phyloP scores from a whole-genome alignment of 306 rosid species.

The Trichosanthes cucumerina region DNA sequence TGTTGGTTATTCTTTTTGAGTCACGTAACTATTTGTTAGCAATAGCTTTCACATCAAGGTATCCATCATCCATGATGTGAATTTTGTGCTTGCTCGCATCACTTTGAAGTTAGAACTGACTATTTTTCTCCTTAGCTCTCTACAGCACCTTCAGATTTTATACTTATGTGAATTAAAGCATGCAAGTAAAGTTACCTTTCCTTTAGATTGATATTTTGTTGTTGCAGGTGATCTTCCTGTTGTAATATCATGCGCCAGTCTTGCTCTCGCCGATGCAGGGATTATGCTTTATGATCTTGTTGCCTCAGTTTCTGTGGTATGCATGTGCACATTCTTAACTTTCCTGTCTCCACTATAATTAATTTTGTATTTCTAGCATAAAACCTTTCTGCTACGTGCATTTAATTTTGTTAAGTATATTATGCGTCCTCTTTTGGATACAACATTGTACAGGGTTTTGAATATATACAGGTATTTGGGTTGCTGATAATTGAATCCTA shows the following conservation, averaged over 20 bases:
- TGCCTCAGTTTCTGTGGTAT: conserved; percentile 93
- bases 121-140: neutral
- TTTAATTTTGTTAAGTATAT: neutral
- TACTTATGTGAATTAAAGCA: neutral
- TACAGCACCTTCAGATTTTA: neutral
- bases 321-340: conserved; percentile 16
- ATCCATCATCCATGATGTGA: neutral
- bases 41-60: neutral
- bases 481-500: neutral
- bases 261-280: conserved; percentile 98
- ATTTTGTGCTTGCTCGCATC: neutral
- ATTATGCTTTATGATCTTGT: conserved; percentile 93
- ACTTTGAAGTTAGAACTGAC: neutral
- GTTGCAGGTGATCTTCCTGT: conserved; percentile 84
- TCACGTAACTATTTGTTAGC: neutral
- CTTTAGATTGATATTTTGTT: neutral
- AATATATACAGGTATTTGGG: neutral
- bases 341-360: neutral
- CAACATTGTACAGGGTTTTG: neutral
- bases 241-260: conserved; percentile 90
- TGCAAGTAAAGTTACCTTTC: conserved; percentile 6
- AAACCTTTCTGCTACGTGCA: neutral
- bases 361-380: neutral
- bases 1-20: neutral
- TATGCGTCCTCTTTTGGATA: neutral